Evolutionary conservation across 768 basidiomycete species (phyloP).

Genomic region (Royoungia palumana): DNA sequence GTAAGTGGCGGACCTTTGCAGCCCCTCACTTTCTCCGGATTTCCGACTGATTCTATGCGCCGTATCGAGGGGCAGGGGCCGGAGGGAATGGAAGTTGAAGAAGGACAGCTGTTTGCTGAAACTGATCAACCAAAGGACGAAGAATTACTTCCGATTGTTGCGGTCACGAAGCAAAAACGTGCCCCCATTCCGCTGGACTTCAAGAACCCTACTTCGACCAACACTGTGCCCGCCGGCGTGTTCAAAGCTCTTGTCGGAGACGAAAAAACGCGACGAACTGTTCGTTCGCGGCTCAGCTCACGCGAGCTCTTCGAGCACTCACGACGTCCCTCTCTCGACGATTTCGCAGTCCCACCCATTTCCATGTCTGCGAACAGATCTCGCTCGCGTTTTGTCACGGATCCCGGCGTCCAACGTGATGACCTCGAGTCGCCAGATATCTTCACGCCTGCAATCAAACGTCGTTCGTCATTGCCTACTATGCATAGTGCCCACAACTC

Average conservation of each 20-base stretch:
- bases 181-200: conserved; percentile 82
- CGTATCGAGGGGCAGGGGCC: conserved; percentile 12
- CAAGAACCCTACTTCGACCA: conserved; percentile 57
- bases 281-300: conserved; percentile 75
- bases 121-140: conserved; percentile 13
- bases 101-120: conserved; percentile 7
- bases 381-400: conserved; percentile 53
- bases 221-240: conserved; percentile 80
- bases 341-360: conserved; percentile 65
- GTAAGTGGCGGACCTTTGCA: conserved; percentile 24
- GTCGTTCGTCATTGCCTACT: conserved; percentile 57
- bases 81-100: conserved; percentile 9
- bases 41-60: conserved; percentile 40
- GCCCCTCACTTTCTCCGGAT: conserved; percentile 66
- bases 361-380: conserved; percentile 57
- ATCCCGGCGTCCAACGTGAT: conserved; percentile 44
- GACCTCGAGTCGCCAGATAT: conserved; percentile 36
- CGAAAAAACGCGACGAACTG: conserved; percentile 63
- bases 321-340: conserved; percentile 72
- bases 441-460: conserved; percentile 42
- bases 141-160: conserved; percentile 10
- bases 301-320: conserved; percentile 70
- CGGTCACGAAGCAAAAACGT: conserved; percentile 46
- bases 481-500: conserved; percentile 46
- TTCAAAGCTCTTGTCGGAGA: conserved; percentile 78